phyloP scores from a whole-genome alignment of 106 monocot species.

The Allium sativum region DNA sequence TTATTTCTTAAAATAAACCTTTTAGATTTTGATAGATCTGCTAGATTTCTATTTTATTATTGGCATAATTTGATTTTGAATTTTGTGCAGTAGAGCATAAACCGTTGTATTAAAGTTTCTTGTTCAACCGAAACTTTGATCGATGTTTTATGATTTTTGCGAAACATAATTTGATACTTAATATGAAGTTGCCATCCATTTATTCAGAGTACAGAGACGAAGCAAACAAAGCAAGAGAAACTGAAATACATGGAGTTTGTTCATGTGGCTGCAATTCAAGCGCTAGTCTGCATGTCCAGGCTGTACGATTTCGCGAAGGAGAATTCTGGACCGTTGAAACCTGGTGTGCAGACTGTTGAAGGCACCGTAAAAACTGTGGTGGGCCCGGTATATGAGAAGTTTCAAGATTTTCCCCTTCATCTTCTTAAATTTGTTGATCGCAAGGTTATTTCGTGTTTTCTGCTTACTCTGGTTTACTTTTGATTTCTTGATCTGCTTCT shows the following conservation, averaged over 20 bases:
- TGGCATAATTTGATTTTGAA: not conserved
- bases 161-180: not conserved
- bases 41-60: not conserved
- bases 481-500: no score
- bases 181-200: not conserved
- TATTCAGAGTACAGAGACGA: slow-evolving; percentile 1
- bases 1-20: not conserved
- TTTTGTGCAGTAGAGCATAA: not conserved
- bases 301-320: slow-evolving; percentile 46
- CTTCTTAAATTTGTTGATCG: slow-evolving; percentile 44
- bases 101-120: not conserved
- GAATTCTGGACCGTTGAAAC: slow-evolving; percentile 43
- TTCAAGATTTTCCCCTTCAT: slow-evolving; percentile 28
- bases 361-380: slow-evolving; percentile 31
- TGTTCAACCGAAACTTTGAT: not conserved
- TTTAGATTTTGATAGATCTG: not conserved
- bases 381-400: slow-evolving; percentile 35
- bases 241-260: slow-evolving; percentile 51
- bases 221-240: slow-evolving; percentile 5
- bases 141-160: not conserved
- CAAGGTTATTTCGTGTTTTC: slow-evolving; percentile 22
- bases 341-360: slow-evolving; percentile 43
- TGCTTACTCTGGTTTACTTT: no score
- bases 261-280: slow-evolving; percentile 29
- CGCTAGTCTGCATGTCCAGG: slow-evolving; percentile 26